Base-by-base conservation (phyloP, 1,284 basidiomycete species). In the Trametes versicolor region DNA sequence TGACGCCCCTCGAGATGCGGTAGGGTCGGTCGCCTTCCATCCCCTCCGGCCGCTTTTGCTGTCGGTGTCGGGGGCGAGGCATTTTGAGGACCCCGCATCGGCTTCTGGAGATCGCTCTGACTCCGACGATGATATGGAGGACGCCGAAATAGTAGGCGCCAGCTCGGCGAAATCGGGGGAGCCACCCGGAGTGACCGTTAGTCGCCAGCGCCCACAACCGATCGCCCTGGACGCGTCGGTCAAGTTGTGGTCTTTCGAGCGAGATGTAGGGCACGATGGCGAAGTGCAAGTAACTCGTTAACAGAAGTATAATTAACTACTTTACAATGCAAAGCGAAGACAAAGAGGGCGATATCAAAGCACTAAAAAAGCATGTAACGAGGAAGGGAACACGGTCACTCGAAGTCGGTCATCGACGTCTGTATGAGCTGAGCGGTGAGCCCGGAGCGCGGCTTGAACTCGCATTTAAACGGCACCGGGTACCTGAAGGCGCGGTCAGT, bases 61-160 rank as follows among this genome's bases (percentile, higher is more conserved):
- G 19, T 88, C 89, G 0, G 81, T 82, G 2, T 88, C 89, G 0
- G 91, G 91, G 10, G 90, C 91, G n/a, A 80, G 91, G 34, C 85
- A 90, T 73, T 92, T 91, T 67, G 71, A 76, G 61, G 36, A 41
- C 39, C 25, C 37, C 34, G 36, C 53, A 27, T 29, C 36, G 4
- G 48, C 17, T 12, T 49, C 54, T 49, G 43, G 19, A 29, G 21
- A 37, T 34, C n/a, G 66, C 23, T 64, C 70, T 29, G 67, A 61
- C 41, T 60, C 62, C 43, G 64, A 65, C 48, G 61, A 50, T 29
- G 68, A 66, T 8, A 51, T 36, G 45, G 61, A 59, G 25, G 57
- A 56, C 27, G 54, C 23, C 37, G 57, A 45, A 34, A 13, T 45
- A 19, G 37, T 15, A 27, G 65, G 47, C 54, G 61, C 48, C 41